phyloP scores from a whole-genome alignment of 1,284 basidiomycete genomes.

The Ustilago shanxiensis region DNA sequence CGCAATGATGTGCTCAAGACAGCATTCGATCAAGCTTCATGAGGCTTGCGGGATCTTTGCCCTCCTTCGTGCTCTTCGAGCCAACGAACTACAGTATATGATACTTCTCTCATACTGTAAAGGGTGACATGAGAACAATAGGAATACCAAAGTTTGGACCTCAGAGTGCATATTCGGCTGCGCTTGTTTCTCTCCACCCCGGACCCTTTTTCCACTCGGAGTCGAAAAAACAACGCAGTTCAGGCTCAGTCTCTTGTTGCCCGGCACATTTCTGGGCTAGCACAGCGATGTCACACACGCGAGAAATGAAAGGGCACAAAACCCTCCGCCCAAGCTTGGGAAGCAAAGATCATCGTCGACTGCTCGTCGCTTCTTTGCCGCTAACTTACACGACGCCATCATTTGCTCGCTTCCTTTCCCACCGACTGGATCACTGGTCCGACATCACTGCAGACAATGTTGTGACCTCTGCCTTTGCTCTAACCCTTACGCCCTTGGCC shows the following conservation, averaged over 20 bases:
- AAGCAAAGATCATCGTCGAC: constrained; percentile 8
- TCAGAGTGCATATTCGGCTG: background rate
- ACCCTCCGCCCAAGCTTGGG: constrained; percentile 32
- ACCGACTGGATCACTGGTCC: constrained; percentile 4
- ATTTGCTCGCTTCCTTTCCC: background rate
- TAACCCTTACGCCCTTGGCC: constrained; percentile 20
- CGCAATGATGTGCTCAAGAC: background rate
- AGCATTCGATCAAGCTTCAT: background rate
- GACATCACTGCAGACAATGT: constrained; percentile 4
- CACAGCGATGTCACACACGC: constrained; percentile 4
- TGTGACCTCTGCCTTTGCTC: background rate
- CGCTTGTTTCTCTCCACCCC: constrained; percentile 23
- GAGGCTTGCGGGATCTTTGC: constrained; percentile 1
- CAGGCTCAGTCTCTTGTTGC: background rate
- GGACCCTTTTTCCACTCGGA: constrained; percentile 19
- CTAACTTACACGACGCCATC: constrained; percentile 6
- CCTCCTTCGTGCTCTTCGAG: background rate
- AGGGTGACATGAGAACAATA: background rate
- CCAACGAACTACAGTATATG: background rate
- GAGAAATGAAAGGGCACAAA: constrained; percentile 11
- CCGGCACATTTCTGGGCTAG: background rate
- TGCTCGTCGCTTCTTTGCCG: constrained; percentile 15
- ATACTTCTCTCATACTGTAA: too few species aligned
- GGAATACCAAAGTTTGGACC: background rate
- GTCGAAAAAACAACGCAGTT: background rate